phyloP scores from a whole-genome alignment of 2,329 filamentous ascomycete genomes.

The Cladophialophora carrionii region DNA sequence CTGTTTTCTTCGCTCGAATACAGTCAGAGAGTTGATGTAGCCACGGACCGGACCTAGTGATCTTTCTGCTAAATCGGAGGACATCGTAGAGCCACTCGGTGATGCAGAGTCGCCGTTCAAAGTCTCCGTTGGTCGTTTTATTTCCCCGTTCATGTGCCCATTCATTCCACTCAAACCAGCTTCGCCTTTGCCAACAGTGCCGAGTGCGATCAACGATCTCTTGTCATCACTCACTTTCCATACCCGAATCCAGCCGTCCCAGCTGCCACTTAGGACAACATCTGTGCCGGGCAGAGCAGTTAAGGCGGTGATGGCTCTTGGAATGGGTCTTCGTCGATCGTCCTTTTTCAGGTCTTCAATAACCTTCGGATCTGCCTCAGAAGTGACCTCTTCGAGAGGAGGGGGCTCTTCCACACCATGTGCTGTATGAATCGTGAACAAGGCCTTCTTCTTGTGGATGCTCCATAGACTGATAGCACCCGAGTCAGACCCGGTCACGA shows the following conservation, averaged over 20 bases:
- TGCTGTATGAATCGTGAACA: constrained; percentile 76
- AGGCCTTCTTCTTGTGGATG: constrained; percentile 89
- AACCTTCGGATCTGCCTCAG: constrained; percentile 67
- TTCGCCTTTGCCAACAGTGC: constrained; percentile 61
- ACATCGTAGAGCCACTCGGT: constrained; percentile 70
- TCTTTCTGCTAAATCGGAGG: constrained; percentile 35
- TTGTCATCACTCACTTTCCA: constrained; percentile 88
- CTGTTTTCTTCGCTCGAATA: constrained; percentile 81
- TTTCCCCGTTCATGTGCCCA: constrained; percentile 13
- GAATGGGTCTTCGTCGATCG: constrained; percentile 64
- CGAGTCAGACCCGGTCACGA: constrained; percentile 92
- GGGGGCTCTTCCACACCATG: constrained; percentile 81
- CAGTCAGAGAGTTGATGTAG: constrained; percentile 82
- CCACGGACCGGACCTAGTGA: constrained; percentile 51
- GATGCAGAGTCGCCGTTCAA: constrained; percentile 32
- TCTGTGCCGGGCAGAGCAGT: constrained; percentile 87
- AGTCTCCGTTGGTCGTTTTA: constrained; percentile 6
- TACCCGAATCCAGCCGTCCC: constrained; percentile 84
- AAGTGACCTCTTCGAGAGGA: constrained; percentile 68
- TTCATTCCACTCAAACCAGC: constrained; percentile 20
- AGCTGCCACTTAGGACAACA: constrained; percentile 86
- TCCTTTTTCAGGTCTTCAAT: constrained; percentile 49
- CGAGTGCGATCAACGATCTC: constrained; percentile 72
- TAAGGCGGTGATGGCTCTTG: constrained; percentile 89
- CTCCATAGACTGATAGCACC: constrained; percentile 86